Conservation (phyloP, 108 stramenopile species). For the Fragilaria radians region DNA sequence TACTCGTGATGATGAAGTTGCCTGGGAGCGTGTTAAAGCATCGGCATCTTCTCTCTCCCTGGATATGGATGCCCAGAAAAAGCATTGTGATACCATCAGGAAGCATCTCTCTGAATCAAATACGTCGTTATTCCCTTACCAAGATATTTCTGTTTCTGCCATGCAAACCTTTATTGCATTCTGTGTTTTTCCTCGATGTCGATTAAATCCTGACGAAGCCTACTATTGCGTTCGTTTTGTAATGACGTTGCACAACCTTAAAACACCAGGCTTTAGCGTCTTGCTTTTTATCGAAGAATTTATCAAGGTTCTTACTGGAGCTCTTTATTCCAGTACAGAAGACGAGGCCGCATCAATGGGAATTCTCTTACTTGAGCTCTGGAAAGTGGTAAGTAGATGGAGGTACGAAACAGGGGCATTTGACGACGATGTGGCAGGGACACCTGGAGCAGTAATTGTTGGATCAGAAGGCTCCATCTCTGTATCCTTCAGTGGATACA, state of each 20-base stretch:
- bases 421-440: conserved; percentile 55
- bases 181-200: conserved; percentile 72
- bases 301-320: conserved; percentile 47
- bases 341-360: conserved; percentile 79
- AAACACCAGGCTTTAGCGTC: conserved; percentile 72
- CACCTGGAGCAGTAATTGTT: conserved; percentile 29
- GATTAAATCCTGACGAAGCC: conserved; percentile 80
- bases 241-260: conserved; percentile 60
- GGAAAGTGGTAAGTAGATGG: conserved; percentile 68
- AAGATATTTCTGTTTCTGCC: conserved; percentile 13
- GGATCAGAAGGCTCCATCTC: conserved; percentile 18
- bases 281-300: conserved; percentile 62
- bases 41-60: conserved; percentile 28
- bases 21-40: conserved; percentile 33
- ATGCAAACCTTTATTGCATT: conserved; percentile 48
- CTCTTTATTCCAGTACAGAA: conserved; percentile 78
- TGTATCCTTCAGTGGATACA: conserved; percentile 45
- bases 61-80: conserved; percentile 60
- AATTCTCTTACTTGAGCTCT: conserved; percentile 67
- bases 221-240: conserved; percentile 74
- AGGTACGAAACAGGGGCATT: conserved; percentile 69
- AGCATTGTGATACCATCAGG: conserved; percentile 38
- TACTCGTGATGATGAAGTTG: conserved; percentile 20
- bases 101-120: conserved; percentile 36
- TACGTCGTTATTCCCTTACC: conserved; percentile 26